Conservation (phyloP, 83 land plant genomes). For the Thuja plicata region DNA sequence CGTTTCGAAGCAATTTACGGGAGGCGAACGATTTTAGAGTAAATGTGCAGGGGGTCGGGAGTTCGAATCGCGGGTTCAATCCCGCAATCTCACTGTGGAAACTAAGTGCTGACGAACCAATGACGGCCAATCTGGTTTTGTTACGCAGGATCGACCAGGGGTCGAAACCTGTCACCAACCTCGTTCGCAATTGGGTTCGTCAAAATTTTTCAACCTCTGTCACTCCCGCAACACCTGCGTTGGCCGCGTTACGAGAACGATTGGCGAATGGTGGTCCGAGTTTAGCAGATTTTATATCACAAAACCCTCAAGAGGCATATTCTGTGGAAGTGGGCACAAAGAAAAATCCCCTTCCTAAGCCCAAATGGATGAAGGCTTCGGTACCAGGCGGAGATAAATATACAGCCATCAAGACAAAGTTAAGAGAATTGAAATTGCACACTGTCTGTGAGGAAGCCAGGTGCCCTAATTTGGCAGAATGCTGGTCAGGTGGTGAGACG, state of each 20-base stretch:
- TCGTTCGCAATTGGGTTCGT: not conserved
- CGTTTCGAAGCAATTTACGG: no score
- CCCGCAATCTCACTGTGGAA: no score
- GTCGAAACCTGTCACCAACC: not conserved
- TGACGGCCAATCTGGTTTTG: not conserved
- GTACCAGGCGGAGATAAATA: constrained; percentile 94
- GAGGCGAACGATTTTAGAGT: no score
- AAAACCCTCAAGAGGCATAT: constrained; percentile 40
- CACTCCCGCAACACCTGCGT: constrained; percentile 27
- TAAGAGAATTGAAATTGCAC: constrained; percentile 79
- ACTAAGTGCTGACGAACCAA: not conserved
- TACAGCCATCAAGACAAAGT: constrained; percentile 74
- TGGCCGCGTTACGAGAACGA: constrained; percentile 72
- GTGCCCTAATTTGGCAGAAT: constrained; percentile 95
- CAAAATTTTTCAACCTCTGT: not conserved
- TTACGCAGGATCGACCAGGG: constrained; percentile 5
- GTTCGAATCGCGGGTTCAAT: no score
- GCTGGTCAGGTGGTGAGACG: constrained; percentile 98
- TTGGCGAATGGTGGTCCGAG: constrained; percentile 73
- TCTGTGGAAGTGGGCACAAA: constrained; percentile 94
- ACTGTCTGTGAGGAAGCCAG: constrained; percentile 97
- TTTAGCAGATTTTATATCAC: constrained; percentile 65
- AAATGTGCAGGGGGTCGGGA: no score
- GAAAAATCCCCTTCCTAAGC: constrained; percentile 89
- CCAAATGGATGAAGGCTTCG: constrained; percentile 91